Conservation (phyloP, 306 rosid genomes). For the Senna siamea region DNA sequence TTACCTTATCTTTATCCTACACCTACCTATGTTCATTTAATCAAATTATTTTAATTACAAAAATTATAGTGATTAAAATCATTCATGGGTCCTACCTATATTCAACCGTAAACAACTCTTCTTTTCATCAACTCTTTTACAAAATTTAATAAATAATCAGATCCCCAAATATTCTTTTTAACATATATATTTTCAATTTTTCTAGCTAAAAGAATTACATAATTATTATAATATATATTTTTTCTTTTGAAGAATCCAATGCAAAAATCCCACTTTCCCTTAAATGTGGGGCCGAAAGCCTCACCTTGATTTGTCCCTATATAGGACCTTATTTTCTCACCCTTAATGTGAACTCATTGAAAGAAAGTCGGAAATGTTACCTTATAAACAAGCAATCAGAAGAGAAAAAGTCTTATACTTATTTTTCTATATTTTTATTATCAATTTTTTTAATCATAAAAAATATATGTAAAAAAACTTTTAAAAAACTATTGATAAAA, state of each 20-base stretch:
- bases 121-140: background rate
- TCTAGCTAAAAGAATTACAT: too few relatives aligned
- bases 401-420: too few relatives aligned
- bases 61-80: conserved; percentile 34
- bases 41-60: background rate
- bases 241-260: conserved; percentile 50
- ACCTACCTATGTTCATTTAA: background rate
- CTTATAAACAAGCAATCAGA: too few relatives aligned
- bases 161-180: conserved; percentile 65
- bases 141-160: conserved; percentile 21
- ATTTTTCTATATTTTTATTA: too few relatives aligned
- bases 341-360: background rate
- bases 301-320: background rate
- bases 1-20: background rate
- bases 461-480: too few relatives aligned
- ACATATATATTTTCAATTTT: background rate
- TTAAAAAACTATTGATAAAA: too few relatives aligned
- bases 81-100: conserved; percentile 21
- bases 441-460: too few relatives aligned
- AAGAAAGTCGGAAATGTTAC: too few relatives aligned
- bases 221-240: too few relatives aligned
- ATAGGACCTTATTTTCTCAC: background rate
- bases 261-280: conserved; percentile 54
- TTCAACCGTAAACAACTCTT: conserved; percentile 14
- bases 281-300: conserved; percentile 63